Evolutionary conservation across 345 rosid species (phyloP), one percentile per base, ranked within the genome.

Genomic region (Nephelium lappaceum): DNA sequence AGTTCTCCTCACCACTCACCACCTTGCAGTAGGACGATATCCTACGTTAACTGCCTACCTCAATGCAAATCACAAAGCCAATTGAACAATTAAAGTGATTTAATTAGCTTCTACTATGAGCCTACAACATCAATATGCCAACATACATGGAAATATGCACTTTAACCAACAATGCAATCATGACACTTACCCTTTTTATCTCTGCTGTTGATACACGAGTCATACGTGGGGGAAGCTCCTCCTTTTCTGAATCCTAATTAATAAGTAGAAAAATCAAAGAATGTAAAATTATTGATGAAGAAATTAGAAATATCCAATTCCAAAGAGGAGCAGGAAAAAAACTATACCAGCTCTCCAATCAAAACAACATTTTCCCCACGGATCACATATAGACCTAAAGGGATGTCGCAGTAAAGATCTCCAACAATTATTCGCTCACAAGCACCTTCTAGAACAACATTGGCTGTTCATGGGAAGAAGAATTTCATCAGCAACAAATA

Each of bases 331-430:
- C n/a, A 80, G 78, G 43, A 62, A 63, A 51, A 31, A 82, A 41
- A 42, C 41, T 69, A 69, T 93, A 95, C 99, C 93, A 95, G 79
- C 86, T 95, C 98, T 69, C 99, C 98, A 58, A 94, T 90, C 76
- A 93, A 85, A 81, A 92, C 98, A 70, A 91, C 97, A 88, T 95
- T 95, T 83, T 93, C 98, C 23, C 97, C 97, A 72, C 98, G 96
- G 75, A 95, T 93, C 42, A 95, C 88, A 72, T 94, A 92, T 39
- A 94, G 85, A 85, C 98, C 99, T 73, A 94, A 89, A 55, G 96
- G 98, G 60, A 94, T 91, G 79, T 95, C 97, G 47, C 97, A 95
- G 62, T 91, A 94, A 78, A 92, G 88, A 23, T 91, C 90, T 45
- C 97, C 98, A 49, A 93, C 97, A 63, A 96, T 91, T 67, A 90